Percentiles rank a stretch among this genome's conserved stretches.
phyloP scores from a whole-genome alignment of 2,329 filamentous ascomycete genomes.

The Hirsutella thompsonii region DNA sequence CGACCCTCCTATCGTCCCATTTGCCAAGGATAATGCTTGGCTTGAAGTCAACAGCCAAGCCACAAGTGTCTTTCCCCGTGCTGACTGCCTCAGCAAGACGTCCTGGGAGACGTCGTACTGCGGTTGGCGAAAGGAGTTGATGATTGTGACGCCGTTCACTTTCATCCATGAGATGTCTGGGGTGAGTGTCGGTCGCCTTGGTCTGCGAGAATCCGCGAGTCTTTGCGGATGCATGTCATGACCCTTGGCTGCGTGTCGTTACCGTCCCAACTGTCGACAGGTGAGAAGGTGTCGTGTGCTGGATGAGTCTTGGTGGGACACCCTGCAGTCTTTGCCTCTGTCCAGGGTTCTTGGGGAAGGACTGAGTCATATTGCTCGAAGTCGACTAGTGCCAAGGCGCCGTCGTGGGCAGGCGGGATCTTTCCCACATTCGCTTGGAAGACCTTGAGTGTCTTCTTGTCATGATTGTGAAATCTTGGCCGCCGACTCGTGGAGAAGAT shows the following conservation, averaged over 20 bases:
- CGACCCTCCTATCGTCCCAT: constrained; percentile 3
- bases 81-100: constrained; percentile 4
- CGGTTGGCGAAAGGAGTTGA: constrained; percentile 8
- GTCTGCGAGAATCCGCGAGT: constrained; percentile 4
- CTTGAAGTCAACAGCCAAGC: constrained; percentile 10
- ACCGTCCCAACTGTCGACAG: constrained; percentile 5
- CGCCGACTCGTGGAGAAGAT: constrained; percentile 1
- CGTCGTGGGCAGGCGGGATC: constrained; percentile 4
- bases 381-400: constrained; percentile 6
- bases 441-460: constrained; percentile 3
- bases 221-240: constrained; percentile 7
- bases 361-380: constrained; percentile 6
- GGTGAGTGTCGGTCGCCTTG: constrained; percentile 4
- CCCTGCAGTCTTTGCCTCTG: constrained; percentile 1
- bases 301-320: constrained; percentile 6
- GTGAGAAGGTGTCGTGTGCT: too few relatives aligned
- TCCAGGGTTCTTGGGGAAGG: constrained; percentile 8
- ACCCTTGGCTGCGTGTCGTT: constrained; percentile 6
- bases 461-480: not conserved
- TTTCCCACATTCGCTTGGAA: constrained; percentile 7
- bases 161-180: constrained; percentile 7
- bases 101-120: constrained; percentile 5
- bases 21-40: constrained; percentile 7
- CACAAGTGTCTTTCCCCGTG: constrained; percentile 6
- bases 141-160: constrained; percentile 6